Percentiles rank a stretch among this genome's conserved stretches.
Evolutionary conservation across 345 rosid species (phyloP).

Genomic region (Syzygium grande): DNA sequence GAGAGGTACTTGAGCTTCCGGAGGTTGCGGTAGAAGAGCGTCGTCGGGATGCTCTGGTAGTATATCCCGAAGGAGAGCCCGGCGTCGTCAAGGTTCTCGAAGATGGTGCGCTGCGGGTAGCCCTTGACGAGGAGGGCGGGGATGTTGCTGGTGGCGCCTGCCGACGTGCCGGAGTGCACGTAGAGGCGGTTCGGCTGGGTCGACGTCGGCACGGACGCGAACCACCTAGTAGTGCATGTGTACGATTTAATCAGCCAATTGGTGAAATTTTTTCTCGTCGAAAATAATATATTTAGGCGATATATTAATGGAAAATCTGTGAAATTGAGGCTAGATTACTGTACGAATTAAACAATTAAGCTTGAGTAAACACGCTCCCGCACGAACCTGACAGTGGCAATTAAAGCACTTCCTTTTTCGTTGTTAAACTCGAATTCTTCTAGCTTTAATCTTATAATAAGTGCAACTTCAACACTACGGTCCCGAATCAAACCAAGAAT

Average conservation of each 20-base stretch:
- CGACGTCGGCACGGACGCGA: conserved; percentile 80
- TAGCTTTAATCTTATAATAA: not conserved
- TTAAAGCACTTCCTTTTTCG: not conserved
- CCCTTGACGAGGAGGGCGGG: conserved; percentile 46
- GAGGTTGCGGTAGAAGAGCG: conserved; percentile 55
- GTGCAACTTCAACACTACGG: not conserved
- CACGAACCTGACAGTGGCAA: not conserved
- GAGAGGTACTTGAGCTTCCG: conserved; percentile 56
- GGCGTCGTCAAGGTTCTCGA: conserved; percentile 50
- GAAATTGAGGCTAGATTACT: too few species aligned
- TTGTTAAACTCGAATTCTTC: not conserved
- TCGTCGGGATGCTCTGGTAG: conserved; percentile 84
- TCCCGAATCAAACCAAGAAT: not conserved
- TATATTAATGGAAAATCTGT: not conserved
- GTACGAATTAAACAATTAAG: not conserved
- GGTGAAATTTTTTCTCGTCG: not conserved
- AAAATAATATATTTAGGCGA: not conserved
- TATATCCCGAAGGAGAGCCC: conserved; percentile 65
- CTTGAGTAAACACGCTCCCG: not conserved
- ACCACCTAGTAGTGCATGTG: conserved; percentile 35
- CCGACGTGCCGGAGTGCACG: conserved; percentile 74
- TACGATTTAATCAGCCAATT: not conserved
- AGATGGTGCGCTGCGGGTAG: conserved; percentile 76
- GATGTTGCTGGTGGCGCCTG: conserved; percentile 83
- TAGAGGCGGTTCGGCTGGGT: conserved; percentile 84